Evolutionary conservation across 2,329 filamentous ascomycete species (phyloP).

Genomic region (Phyllosticta citribraziliensis): DNA sequence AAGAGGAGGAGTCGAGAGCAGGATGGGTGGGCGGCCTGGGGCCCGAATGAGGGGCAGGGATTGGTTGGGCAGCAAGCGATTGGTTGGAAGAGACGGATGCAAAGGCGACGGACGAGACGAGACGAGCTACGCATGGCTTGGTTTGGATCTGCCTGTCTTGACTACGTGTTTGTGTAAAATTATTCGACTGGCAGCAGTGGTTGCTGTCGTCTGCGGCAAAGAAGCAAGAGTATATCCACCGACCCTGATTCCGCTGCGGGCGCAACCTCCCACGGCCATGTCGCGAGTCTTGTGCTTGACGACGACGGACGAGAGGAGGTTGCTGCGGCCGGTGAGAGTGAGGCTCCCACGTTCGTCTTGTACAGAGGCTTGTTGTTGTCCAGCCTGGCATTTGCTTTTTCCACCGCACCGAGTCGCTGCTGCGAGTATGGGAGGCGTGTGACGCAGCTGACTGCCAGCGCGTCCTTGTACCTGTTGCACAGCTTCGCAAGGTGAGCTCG

Average conservation of each 20-base stretch:
- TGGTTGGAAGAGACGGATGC: conserved; percentile 3
- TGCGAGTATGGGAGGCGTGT: neutral
- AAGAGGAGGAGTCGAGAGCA: conserved; percentile 4
- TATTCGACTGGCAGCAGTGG: neutral
- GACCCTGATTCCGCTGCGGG: neutral
- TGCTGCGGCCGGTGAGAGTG: neutral
- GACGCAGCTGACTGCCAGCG: neutral
- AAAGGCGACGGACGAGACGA: conserved; percentile 3
- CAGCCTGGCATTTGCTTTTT: neutral
- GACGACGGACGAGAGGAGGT: neutral
- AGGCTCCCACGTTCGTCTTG: neutral
- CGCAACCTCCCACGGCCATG: neutral
- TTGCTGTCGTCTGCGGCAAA: neutral
- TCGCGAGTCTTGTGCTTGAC: neutral
- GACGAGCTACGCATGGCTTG: conserved; percentile 9
- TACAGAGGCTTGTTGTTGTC: neutral
- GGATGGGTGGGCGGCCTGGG: conserved; percentile 1
- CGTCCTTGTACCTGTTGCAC: neutral
- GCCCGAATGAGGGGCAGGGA: conserved; percentile 3
- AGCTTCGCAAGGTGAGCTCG: neutral
- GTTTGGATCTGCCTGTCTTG: conserved; percentile 1
- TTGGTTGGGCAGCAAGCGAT: conserved; percentile 11
- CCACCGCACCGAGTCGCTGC: neutral
- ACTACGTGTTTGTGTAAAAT: neutral
- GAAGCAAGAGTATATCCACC: neutral